These are phyloP conservation scores for Clarireedia paspali DNA, from an alignment of 2,329 filamentous ascomycete species.

Conservation along the genomic window DNA sequence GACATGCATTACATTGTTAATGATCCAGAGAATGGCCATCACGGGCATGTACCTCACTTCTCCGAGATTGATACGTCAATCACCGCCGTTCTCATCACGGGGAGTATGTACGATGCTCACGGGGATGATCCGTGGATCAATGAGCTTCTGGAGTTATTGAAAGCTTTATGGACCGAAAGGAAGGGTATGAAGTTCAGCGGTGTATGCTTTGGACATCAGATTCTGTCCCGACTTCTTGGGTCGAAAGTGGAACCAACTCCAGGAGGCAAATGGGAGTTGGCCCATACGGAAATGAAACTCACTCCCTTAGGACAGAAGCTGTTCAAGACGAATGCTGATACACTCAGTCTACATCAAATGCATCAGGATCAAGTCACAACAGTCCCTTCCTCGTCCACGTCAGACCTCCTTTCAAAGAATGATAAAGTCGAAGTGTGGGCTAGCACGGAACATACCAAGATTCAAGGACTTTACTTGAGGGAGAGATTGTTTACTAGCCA, in stretches of 20 bases:
- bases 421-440: slow-evolving; percentile 55
- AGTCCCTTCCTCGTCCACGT: slow-evolving; percentile 44
- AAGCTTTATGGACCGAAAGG: slow-evolving; percentile 48
- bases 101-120: slow-evolving; percentile 66
- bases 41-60: background rate
- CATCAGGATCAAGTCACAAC: slow-evolving; percentile 64
- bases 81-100: slow-evolving; percentile 78
- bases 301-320: slow-evolving; percentile 62
- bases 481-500: slow-evolving; percentile 67
- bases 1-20: slow-evolving; percentile 47
- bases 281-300: slow-evolving; percentile 61
- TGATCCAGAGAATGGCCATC: slow-evolving; percentile 1
- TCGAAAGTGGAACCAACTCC: slow-evolving; percentile 58
- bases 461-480: slow-evolving; percentile 71
- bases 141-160: slow-evolving; percentile 61
- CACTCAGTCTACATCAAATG: slow-evolving; percentile 68
- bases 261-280: slow-evolving; percentile 69
- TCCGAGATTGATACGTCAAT: slow-evolving; percentile 32
- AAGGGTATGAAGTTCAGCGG: slow-evolving; percentile 64
- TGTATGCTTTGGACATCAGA: slow-evolving; percentile 87
- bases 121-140: slow-evolving; percentile 70
- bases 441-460: slow-evolving; percentile 55
- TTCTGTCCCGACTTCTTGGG: slow-evolving; percentile 65
- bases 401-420: background rate
- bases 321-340: slow-evolving; percentile 41